Evolutionary conservation across 768 basidiomycete species (phyloP).

Genomic region (Lentinula boryana): DNA sequence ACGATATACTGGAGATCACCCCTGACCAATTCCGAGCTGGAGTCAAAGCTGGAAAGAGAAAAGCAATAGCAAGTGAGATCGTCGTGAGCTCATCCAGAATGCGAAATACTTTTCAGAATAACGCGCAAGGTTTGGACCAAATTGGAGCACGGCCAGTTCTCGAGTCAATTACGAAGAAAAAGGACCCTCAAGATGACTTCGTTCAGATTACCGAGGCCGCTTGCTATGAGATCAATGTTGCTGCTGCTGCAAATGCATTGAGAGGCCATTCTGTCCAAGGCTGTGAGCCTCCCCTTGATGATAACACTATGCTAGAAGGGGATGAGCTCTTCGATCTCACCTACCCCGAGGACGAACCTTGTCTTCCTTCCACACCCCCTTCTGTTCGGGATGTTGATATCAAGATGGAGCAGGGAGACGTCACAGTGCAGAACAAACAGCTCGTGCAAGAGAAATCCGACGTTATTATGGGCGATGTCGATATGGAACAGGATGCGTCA

Average conservation of each 20-base stretch:
- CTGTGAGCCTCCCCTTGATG: neutral
- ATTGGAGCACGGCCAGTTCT: neutral
- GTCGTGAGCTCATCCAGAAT: neutral
- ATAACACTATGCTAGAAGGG: too few relatives aligned
- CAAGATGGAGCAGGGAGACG: neutral
- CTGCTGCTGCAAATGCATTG: neutral
- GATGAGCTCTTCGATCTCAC: neutral
- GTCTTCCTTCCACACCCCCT: neutral
- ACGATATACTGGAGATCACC: neutral
- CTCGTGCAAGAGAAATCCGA: neutral
- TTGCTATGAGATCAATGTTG: neutral
- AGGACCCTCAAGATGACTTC: neutral
- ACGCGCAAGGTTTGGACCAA: too few relatives aligned
- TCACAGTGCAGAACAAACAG: neutral
- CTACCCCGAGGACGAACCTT: neutral
- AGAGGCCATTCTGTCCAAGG: neutral
- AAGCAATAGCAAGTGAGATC: neutral
- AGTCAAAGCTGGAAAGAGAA: neutral
- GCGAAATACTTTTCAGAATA: neutral
- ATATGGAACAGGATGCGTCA: neutral
- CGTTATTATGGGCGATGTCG: neutral
- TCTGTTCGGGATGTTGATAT: neutral
- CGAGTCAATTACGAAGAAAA: neutral
- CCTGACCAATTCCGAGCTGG: neutral
- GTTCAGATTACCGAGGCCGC: neutral